phyloP scores from a whole-genome alignment of 164 flowering plant species.

The Warburgia ugandensis region DNA sequence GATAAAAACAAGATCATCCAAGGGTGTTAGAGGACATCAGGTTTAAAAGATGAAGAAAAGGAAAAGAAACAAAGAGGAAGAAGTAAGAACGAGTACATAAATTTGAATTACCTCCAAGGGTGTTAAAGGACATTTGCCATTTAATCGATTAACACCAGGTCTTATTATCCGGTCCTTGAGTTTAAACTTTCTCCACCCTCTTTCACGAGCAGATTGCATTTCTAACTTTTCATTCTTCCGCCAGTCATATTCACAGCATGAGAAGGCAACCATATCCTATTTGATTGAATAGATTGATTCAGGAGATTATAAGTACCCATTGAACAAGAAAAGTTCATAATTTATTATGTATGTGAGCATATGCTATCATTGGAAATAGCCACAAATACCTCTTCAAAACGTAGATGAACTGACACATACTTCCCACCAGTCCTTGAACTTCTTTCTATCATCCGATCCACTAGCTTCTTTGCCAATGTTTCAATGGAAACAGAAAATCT shows the following conservation, averaged over 20 bases:
- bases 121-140: conserved; percentile 86
- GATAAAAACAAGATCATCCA: too few species aligned
- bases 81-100: not conserved
- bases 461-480: conserved; percentile 49
- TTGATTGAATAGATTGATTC: too few species aligned
- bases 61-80: not conserved
- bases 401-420: conserved; percentile 77
- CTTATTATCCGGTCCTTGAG: conserved; percentile 34
- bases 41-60: too few species aligned
- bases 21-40: too few species aligned
- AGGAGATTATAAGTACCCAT: too few species aligned
- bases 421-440: conserved; percentile 61
- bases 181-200: conserved; percentile 83
- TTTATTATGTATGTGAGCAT: too few species aligned
- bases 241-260: conserved; percentile 88
- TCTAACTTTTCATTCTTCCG: conserved; percentile 52
- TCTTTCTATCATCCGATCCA: conserved; percentile 49
- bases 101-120: conserved; percentile 93
- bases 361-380: too few species aligned
- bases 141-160: conserved; percentile 59
- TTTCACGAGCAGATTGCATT: conserved; percentile 63
- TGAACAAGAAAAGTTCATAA: too few species aligned
- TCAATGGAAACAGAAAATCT: conserved; percentile 61
- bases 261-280: conserved; percentile 99
- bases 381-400: conserved; percentile 73